Base-by-base conservation (phyloP, 2,329 filamentous ascomycete species). In the Aspergillus cejpii region DNA sequence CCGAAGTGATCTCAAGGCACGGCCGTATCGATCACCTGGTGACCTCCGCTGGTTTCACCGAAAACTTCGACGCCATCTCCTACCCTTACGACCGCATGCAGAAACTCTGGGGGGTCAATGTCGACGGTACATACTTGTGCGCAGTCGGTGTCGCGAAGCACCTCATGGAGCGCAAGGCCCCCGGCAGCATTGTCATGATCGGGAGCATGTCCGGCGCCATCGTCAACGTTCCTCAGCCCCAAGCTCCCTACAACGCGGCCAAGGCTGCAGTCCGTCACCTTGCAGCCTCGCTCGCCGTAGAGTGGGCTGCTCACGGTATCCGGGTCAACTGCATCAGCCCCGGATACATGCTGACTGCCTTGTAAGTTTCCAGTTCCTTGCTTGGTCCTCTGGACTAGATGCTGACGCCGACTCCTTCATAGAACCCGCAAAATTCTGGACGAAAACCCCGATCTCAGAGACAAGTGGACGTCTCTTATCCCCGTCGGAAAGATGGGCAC, bases 321-420 rank as follows among this genome's bases (percentile, higher is more conserved):
- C 81, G 91, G 27, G 91, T 97, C 55, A 97, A 97, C 73, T 92
- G 87, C 69, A 92, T 97, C 65, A 89, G 84, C 23, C 91, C 91
- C 0, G 91, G 92, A 36, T 97, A 97, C 70, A 97, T 97, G 91
- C 74, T 95, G 55, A 96, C 91, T 12, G 86, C 89, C 47, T 72
- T 96, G 85, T 91, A 76, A 79, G 85, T 72, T 7, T 20, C 20
- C n/a, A 2, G 23, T 14, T n/a, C 23, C 7, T 8, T 10, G 11
- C 23, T 26, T 10, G 6, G 5, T 2, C 19, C 6, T 27, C 3
- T 10, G 26, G 8, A 8, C 11, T 6, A 28, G 11, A 15, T 12
- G 12, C 14, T 39, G 23, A 39, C n/a, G 5, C 8, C 37, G 19
- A 27, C 8, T 14, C 5, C 5, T 23, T 8, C 44, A 47, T 60